These are phyloP conservation scores for Rhodotorula toruloides DNA, from an alignment of 768 basidiomycete genomes.

Conservation along the genomic window DNA sequence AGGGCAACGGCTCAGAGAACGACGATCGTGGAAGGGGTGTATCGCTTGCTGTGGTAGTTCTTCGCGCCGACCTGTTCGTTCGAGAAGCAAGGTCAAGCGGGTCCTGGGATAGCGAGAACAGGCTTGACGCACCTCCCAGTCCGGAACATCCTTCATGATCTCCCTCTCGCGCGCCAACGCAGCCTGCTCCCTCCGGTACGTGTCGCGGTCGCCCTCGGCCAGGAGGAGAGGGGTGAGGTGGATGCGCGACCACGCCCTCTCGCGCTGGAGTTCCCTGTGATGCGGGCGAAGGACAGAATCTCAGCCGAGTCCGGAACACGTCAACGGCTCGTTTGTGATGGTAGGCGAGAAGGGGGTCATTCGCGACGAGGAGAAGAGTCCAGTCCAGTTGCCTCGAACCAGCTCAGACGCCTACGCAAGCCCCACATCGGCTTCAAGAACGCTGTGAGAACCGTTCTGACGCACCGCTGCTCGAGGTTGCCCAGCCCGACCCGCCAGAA, in stretches of 20 bases:
- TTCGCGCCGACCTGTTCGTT: slow-evolving; percentile 71
- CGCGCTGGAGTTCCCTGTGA: slow-evolving; percentile 81
- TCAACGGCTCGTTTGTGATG: too few relatives aligned
- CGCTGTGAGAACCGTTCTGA: slow-evolving; percentile 42
- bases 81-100: neutral
- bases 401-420: too few relatives aligned
- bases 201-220: slow-evolving; percentile 89
- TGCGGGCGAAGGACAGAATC: too few relatives aligned
- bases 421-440: neutral
- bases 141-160: slow-evolving; percentile 90
- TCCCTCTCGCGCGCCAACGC: slow-evolving; percentile 69
- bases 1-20: slow-evolving; percentile 50
- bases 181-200: slow-evolving; percentile 74
- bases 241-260: slow-evolving; percentile 92
- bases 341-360: too few relatives aligned
- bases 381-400: too few relatives aligned
- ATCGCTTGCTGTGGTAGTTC: slow-evolving; percentile 74
- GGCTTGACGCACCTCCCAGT: slow-evolving; percentile 73
- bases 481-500: slow-evolving; percentile 87
- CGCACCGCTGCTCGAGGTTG: slow-evolving; percentile 86
- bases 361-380: too few relatives aligned
- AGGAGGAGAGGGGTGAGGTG: slow-evolving; percentile 85
- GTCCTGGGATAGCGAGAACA: neutral
- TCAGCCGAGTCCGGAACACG: too few relatives aligned
- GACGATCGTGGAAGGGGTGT: slow-evolving; percentile 60